These are phyloP conservation scores for Volvox carteri DNA, from an alignment of 163 green algal species.

Conservation along the genomic window DNA sequence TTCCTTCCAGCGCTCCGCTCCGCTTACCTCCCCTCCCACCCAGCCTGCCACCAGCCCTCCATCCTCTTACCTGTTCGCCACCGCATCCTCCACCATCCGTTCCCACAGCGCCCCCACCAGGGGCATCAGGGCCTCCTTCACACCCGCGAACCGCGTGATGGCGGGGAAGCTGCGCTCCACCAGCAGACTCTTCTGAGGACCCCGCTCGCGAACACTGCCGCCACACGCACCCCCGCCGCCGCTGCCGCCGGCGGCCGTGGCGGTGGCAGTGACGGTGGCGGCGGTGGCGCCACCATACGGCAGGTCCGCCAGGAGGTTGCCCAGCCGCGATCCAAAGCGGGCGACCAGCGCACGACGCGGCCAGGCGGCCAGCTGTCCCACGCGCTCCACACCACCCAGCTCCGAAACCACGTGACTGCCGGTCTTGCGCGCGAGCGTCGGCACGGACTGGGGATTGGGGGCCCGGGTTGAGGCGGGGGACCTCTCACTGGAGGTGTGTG, in stretches of 20 bases:
- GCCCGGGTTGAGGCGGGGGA: too few relatives aligned
- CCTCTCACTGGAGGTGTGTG: too few relatives aligned
- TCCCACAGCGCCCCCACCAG: constrained; percentile 47
- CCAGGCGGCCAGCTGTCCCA: constrained; percentile 57
- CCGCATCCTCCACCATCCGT: constrained; percentile 38
- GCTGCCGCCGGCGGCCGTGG: not conserved
- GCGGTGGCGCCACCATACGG: not conserved
- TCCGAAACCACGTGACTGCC: constrained; percentile 54
- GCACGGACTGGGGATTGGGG: constrained; percentile 38
- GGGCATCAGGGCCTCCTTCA: constrained; percentile 38
- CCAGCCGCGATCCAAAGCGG: constrained; percentile 43
- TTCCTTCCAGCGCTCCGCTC: too few relatives aligned
- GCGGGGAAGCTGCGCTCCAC: constrained; percentile 56
- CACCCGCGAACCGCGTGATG: constrained; percentile 21
- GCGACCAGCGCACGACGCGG: not conserved
- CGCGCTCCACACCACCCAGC: constrained; percentile 54
- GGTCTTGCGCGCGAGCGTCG: constrained; percentile 59
- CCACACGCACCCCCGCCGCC: not conserved
- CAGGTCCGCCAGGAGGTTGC: constrained; percentile 36
- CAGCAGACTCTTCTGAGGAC: constrained; percentile 37
- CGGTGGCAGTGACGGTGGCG: not conserved
- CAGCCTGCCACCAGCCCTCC: too few relatives aligned
- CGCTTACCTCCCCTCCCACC: too few relatives aligned
- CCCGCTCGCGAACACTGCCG: constrained; percentile 22
- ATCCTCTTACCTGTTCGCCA: constrained; percentile 16